Percentiles rank a stretch among this genome's conserved stretches.
These are phyloP conservation scores for Alternaria sp. DNA, from an alignment of 2,329 filamentous ascomycete species.

Conservation along the genomic window DNA sequence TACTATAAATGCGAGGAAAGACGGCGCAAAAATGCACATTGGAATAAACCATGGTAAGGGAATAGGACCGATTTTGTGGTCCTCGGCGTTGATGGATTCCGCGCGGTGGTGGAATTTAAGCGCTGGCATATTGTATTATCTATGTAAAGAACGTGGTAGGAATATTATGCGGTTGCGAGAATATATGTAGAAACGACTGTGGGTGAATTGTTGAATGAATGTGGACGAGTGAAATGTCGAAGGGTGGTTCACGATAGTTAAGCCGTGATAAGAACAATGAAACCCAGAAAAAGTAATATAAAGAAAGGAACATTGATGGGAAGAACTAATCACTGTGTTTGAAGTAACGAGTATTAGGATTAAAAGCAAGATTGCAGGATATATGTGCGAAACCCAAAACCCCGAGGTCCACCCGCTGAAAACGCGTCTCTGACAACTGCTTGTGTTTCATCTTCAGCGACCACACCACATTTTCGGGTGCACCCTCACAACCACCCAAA, in stretches of 20 bases:
- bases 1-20: constrained; percentile 10
- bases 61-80: constrained; percentile 10
- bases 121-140: background rate
- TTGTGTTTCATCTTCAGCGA: background rate
- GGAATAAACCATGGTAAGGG: constrained; percentile 18
- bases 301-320: background rate
- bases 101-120: background rate
- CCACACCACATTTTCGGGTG: background rate
- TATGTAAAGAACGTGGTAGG: background rate
- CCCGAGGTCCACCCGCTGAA: background rate
- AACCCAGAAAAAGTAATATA: background rate
- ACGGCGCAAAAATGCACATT: constrained; percentile 18
- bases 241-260: background rate
- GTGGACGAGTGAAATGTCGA: background rate
- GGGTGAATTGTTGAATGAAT: background rate
- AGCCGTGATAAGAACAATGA: background rate
- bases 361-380: constrained; percentile 7
- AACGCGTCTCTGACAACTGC: constrained; percentile 1
- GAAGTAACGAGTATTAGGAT: constrained; percentile 1
- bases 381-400: background rate
- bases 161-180: background rate
- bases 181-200: background rate
- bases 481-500: background rate
- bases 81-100: background rate
- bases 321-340: background rate